Conservation (phyloP, 345 rosid genomes). For the Lepidium didymum region DNA sequence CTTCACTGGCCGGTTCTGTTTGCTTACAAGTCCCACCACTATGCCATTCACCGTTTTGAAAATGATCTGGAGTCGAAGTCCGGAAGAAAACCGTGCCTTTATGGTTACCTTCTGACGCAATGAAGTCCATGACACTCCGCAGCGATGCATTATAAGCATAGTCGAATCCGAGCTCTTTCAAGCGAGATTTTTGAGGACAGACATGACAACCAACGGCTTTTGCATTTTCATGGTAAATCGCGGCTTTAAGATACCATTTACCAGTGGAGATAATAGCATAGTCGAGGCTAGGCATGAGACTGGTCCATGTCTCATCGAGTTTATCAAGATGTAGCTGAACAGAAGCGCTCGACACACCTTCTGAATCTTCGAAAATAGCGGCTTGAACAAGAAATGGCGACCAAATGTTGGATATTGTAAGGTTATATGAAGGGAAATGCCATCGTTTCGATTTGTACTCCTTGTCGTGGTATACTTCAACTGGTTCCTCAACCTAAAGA, state of each 20-base stretch:
- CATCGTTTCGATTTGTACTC: conserved; percentile 69
- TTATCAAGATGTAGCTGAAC: conserved; percentile 74
- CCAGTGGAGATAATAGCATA: conserved; percentile 81
- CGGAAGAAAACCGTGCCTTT: conserved; percentile 61
- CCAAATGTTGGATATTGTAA: conserved; percentile 70
- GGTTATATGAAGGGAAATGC: conserved; percentile 64
- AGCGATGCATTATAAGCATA: conserved; percentile 69
- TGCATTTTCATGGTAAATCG: conserved; percentile 73
- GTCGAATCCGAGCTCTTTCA: conserved; percentile 61
- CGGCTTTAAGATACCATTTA: conserved; percentile 90
- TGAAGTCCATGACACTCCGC: conserved; percentile 48
- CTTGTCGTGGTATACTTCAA: conserved; percentile 78
- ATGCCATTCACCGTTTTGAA: conserved; percentile 90
- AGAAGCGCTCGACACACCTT: conserved; percentile 76
- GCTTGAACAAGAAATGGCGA: conserved; percentile 88
- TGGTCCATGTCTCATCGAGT: conserved; percentile 71
- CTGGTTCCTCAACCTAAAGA: conserved; percentile 63
- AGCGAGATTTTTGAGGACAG: conserved; percentile 49
- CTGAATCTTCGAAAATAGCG: conserved; percentile 73
- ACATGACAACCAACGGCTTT: conserved; percentile 65
- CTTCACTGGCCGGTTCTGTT: conserved; percentile 45
- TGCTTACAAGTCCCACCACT: conserved; percentile 67
- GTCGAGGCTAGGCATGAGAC: conserved; percentile 43
- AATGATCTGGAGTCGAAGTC: conserved; percentile 89
- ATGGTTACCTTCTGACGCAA: conserved; percentile 36